Evolutionary conservation across 768 basidiomycete species (phyloP), one percentile per base, ranked within the genome.

Genomic region (Cyclocybe cylindracea): DNA sequence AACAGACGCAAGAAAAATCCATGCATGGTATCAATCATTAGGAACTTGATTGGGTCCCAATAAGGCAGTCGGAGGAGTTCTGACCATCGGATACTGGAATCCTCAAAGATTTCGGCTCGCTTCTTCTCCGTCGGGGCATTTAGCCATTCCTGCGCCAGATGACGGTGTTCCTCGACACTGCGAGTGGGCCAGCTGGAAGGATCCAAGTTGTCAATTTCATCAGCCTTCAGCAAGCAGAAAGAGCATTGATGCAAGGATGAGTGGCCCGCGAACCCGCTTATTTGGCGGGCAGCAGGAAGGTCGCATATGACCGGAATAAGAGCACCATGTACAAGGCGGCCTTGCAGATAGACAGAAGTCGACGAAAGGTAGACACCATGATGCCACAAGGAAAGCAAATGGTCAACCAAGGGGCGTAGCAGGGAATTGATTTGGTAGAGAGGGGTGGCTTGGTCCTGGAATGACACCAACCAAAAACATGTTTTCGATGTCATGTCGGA

Each of bases 11-110:
- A 55, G 46, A 62, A 61, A 8, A 73, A 55, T 4, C 61, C 56
- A 39, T 75, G 73, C 72, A 76, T 75, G 0, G 61, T 48, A 36
- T 76, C 71, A 19, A 71, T 60, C 2, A 69, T 58, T 1, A 61
- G 32, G 29, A 56, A 65, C 2, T 32, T 39, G 6, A 61, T 63
- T 2, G 67, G 67, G 29, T 71, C 55, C 71, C 70, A 72, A 53
- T 74, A 73, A 0, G 69, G 66, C 2, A 75, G 56, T 54, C 55
- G 45, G 32, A 56, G 50, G 14, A 56, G 47, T 32, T 56, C 50
- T 4, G 57, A 58, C 54, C 50, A 76, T 0, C 65, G 44, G 0
- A 70, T 34, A 1, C 71, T 66, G 32, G 58, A 57, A 14, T 39
- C 29, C 4, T 64, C 46, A 44, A 59, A 66, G 5, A 64, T 37